Evolutionary conservation across 2,329 filamentous ascomycete genomes (phyloP).

Genomic region (Didymella segeticola): DNA sequence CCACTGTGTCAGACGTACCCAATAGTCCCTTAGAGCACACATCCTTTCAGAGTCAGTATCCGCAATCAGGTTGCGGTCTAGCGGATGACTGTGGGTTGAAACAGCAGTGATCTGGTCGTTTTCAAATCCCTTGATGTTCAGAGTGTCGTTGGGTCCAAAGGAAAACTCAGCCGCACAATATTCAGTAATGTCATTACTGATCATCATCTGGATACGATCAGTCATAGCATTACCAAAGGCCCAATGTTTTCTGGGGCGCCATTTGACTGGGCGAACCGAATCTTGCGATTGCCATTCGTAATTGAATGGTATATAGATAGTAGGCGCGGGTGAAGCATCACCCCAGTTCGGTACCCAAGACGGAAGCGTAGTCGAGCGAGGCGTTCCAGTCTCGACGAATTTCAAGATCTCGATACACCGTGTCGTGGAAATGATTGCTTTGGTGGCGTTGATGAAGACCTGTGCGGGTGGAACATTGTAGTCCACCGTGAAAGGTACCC

Average conservation of each 20-base stretch:
- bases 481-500: background rate
- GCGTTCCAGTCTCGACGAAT: background rate
- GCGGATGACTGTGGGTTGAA: background rate
- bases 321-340: background rate
- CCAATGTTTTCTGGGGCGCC: background rate
- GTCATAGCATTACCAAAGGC: background rate
- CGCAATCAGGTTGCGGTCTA: background rate
- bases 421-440: background rate
- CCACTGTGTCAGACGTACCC: background rate
- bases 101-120: background rate
- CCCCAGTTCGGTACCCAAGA: background rate
- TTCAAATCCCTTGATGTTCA: background rate
- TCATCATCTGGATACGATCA: background rate
- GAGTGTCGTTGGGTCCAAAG: background rate
- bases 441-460: background rate
- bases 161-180: background rate
- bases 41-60: background rate
- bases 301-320: background rate
- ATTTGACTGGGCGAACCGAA: background rate
- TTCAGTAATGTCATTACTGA: background rate
- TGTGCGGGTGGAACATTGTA: background rate
- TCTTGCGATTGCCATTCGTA: background rate
- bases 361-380: background rate
- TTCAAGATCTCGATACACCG: background rate
- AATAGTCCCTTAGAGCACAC: background rate